Percentiles rank a stretch among this genome's conserved stretches.
These are phyloP conservation scores for Penicillium nordicum DNA, from an alignment of 2,329 filamentous ascomycete genomes.

Conservation along the genomic window DNA sequence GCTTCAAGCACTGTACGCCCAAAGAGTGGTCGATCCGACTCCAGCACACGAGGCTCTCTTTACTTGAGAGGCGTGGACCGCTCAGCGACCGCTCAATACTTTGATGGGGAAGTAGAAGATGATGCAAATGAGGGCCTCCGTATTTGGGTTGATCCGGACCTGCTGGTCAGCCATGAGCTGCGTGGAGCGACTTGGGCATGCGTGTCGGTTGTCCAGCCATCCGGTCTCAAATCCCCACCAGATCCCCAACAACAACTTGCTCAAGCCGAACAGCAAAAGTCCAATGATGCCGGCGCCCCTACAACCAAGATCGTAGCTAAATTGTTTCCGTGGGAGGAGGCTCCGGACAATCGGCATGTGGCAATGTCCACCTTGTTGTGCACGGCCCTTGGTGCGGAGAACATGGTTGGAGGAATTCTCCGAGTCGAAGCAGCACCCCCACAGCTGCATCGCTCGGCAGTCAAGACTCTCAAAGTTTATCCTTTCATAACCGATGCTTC, in stretches of 20 bases:
- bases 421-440: conserved; percentile 79
- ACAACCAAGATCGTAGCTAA: conserved; percentile 71
- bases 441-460: conserved; percentile 63
- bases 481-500: conserved; percentile 65
- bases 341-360: conserved; percentile 74
- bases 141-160: conserved; percentile 81
- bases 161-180: conserved; percentile 68
- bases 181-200: conserved; percentile 72
- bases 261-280: conserved; percentile 60
- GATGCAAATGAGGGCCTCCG: conserved; percentile 60
- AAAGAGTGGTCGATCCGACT: conserved; percentile 59
- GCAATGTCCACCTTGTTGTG: conserved; percentile 77
- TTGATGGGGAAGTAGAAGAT: conserved; percentile 63
- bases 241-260: conserved; percentile 66
- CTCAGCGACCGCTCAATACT: conserved; percentile 67
- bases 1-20: conserved; percentile 66
- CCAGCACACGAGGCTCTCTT: conserved; percentile 51
- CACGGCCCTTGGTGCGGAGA: conserved; percentile 65
- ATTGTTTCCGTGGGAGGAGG: conserved; percentile 76
- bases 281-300: conserved; percentile 54
- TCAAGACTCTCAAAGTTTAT: conserved; percentile 71
- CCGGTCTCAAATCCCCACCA: conserved; percentile 66
- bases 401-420: conserved; percentile 79
- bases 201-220: conserved; percentile 83
- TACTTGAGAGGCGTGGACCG: conserved; percentile 80